phyloP scores from a whole-genome alignment of 805 yeast species.

The Candida qinlingensis region DNA sequence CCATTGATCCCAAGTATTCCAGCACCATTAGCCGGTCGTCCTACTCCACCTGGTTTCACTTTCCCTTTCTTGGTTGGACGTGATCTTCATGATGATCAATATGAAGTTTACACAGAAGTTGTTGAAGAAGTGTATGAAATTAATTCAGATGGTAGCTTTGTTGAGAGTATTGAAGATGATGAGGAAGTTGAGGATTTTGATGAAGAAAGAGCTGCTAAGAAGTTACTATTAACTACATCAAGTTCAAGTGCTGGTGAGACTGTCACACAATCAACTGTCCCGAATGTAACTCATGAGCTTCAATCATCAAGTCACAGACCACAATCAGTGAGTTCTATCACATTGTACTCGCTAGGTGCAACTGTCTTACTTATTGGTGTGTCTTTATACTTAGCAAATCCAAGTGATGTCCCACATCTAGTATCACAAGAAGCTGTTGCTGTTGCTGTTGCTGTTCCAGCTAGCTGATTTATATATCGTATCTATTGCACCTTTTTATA shows the following conservation, averaged over 20 bases:
- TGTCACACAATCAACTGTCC: background rate
- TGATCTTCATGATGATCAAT: background rate
- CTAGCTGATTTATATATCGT: background rate
- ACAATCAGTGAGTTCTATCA: background rate
- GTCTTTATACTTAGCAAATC: background rate
- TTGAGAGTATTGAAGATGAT: background rate
- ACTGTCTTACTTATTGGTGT: background rate
- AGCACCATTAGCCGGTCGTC: slow-evolving; percentile 5
- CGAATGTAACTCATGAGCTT: background rate
- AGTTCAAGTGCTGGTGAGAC: background rate
- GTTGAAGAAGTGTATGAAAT: slow-evolving; percentile 5
- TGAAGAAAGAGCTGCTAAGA: background rate
- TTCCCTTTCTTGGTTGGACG: slow-evolving; percentile 2
- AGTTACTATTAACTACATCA: too few species aligned
- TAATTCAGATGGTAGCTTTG: background rate
- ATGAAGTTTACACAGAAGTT: background rate
- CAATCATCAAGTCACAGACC: slow-evolving; percentile 4
- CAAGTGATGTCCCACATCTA: background rate
- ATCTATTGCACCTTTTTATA: background rate
- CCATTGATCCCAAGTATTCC: slow-evolving; percentile 5
- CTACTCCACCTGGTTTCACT: slow-evolving; percentile 10
- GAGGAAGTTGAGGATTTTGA: background rate
- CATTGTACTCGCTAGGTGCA: background rate
- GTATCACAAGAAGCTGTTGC: background rate
- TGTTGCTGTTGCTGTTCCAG: background rate